phyloP scores from a whole-genome alignment of 75 land plant species.

The Pinus albicaulis region DNA sequence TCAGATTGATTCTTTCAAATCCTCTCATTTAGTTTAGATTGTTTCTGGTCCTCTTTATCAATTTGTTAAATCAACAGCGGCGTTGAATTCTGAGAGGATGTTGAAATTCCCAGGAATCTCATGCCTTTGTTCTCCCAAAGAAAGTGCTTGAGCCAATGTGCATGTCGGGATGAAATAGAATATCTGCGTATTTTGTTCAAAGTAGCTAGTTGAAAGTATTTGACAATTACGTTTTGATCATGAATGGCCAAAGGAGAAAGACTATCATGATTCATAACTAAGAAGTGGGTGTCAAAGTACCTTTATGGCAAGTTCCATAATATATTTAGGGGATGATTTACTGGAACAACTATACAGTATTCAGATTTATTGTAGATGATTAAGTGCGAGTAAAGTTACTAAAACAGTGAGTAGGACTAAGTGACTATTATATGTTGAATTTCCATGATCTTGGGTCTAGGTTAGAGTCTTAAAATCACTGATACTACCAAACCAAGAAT shows the following conservation, averaged over 20 bases:
- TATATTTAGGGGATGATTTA: not conserved
- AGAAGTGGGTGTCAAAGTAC: not conserved
- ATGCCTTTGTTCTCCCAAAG: not conserved
- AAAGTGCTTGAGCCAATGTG: conserved; percentile 1
- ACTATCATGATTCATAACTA: not conserved
- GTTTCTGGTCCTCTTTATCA: not conserved
- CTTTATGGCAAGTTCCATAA: not conserved
- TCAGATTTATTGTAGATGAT: not conserved
- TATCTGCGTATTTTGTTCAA: not conserved
- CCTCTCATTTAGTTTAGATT: not conserved
- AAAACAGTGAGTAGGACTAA: not conserved
- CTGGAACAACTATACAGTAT: not conserved
- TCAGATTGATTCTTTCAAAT: not conserved
- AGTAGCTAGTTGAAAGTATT: not conserved
- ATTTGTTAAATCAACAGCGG: not conserved
- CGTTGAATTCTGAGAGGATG: not conserved
- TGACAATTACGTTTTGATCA: not conserved
- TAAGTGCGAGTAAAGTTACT: not conserved
- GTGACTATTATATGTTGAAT: not conserved
- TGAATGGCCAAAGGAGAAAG: not conserved
- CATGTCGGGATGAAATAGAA: not conserved
- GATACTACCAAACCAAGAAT: too few species aligned
- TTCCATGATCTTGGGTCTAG: too few species aligned
- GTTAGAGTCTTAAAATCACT: too few species aligned
- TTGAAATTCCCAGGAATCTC: not conserved